Conservation (phyloP, 1,139 yeast species). For the Ogataea hybrid region DNA sequence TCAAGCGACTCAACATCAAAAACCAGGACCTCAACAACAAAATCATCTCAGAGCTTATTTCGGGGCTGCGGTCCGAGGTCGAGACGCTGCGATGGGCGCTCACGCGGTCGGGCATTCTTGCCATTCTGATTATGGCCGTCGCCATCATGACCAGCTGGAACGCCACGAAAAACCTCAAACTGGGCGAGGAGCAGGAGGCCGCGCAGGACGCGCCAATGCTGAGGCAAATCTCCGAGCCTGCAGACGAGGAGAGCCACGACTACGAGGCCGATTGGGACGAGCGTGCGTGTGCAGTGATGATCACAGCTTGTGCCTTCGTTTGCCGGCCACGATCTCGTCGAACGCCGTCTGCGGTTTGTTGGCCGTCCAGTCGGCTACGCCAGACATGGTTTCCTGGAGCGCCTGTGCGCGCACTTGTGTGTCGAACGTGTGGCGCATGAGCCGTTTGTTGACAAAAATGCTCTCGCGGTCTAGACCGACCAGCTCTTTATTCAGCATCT, state of each 20-base stretch:
- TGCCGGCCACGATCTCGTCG: conserved; percentile 50
- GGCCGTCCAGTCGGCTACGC: conserved; percentile 66
- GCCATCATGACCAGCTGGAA: conserved; percentile 50
- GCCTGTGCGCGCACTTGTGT: conserved; percentile 41
- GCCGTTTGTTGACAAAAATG: conserved; percentile 58
- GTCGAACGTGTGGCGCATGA: conserved; percentile 39
- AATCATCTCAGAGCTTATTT: conserved; percentile 77
- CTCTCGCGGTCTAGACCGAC: conserved; percentile 57
- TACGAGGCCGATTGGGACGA: conserved; percentile 37
- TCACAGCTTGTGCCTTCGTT: conserved; percentile 60
- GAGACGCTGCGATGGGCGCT: conserved; percentile 93
- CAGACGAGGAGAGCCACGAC: conserved; percentile 33
- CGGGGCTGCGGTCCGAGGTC: conserved; percentile 81
- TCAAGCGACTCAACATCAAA: conserved; percentile 63
- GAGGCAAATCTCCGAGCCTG: conserved; percentile 25
- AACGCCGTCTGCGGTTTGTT: conserved; percentile 78
- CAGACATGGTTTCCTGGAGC: conserved; percentile 64
- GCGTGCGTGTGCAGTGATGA: conserved; percentile 17
- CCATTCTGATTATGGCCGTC: conserved; percentile 49
- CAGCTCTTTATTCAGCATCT: conserved; percentile 46
- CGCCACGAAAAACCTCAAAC: conserved; percentile 35
- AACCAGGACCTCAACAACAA: conserved; percentile 86
- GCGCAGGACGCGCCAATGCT: conserved; percentile 22
- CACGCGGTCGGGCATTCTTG: conserved; percentile 79
- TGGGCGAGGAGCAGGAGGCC: conserved; percentile 27